Evolutionary conservation across 148 eudicot genomes (phyloP), one percentile per base, ranked within the genome.

Genomic region (Agrostemma githago): DNA sequence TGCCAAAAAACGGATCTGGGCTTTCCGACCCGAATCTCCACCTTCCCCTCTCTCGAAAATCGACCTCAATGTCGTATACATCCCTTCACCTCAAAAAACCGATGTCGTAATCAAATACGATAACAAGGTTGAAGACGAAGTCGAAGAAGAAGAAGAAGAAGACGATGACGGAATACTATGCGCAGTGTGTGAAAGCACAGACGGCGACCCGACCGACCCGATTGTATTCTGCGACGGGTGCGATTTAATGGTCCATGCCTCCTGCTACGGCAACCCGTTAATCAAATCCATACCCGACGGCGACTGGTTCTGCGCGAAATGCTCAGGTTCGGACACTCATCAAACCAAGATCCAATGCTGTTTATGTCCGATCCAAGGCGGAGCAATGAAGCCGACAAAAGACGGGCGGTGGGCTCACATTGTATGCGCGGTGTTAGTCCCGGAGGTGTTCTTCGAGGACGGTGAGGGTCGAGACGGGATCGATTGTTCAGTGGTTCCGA

Each of bases 211-310:
- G 56, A 63, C 72, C 14, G 96, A 92, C 42, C 98, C 98, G 15
- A 95, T 95, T 4, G 98, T 95, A 8, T 84, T 95, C 71, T 95
- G 98, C 72, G 98, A 95, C 57, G 97, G 97, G 2, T 95, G 98
- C 70, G 90, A 92, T 12, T 75, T 95, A 0, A 95, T 89, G 98
- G 98, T 90, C 40, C 98, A 95, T 74, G 61, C 90, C 41, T 77
- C 86, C 4, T 95, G 98, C 65, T 95, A 92, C 16, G 98, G 98
- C 1, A 72, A 82, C 17, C 98, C 98, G 0, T 84, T 95, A 0
- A 71, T 81, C 0, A 77, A 87, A 1, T 85, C 80, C 0, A 74
- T 95, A 10, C 98, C 98, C 0, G 93, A 92, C 14, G 98, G 97
- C 0, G 98, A 95, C 42, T 95, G 98, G 98, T 88, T 88, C 20